Percentiles rank a stretch among this genome's conserved stretches.
phyloP scores from a whole-genome alignment of 495 filamentous ascomycete genomes.

The Xylaria flabelliformis region DNA sequence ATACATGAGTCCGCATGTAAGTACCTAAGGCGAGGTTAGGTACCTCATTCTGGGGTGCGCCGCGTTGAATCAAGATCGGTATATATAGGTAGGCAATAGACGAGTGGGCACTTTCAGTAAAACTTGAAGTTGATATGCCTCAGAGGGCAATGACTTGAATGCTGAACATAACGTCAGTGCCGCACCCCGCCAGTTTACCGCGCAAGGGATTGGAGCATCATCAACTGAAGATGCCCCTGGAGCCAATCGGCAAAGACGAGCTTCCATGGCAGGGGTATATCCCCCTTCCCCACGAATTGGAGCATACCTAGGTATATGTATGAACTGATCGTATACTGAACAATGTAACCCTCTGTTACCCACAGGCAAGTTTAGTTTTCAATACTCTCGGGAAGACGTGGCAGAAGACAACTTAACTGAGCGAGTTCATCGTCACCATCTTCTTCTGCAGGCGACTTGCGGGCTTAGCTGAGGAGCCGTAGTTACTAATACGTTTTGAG shows the following conservation, averaged over 20 bases:
- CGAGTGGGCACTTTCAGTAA: neutral
- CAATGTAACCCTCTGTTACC: constrained; percentile 15
- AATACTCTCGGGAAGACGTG: neutral
- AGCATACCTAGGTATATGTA: neutral
- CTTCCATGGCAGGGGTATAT: constrained; percentile 4
- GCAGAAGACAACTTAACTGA: neutral
- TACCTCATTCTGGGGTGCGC: neutral
- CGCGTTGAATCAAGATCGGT: neutral
- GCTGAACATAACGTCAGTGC: constrained; percentile 5
- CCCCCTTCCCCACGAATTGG: neutral
- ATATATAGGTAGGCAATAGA: neutral
- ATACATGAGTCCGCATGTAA: neutral
- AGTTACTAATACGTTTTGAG: neutral
- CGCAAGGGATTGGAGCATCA: constrained; percentile 10
- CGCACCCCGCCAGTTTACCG: constrained; percentile 5
- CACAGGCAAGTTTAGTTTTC: neutral
- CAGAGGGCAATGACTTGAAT: neutral
- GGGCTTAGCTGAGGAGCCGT: constrained; percentile 6
- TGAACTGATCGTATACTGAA: neutral
- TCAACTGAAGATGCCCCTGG: neutral
- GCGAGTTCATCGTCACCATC: neutral
- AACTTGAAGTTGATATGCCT: neutral
- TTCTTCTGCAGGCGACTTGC: constrained; percentile 2
- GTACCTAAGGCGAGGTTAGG: too few relatives aligned
- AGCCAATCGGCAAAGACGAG: constrained; percentile 10